phyloP scores from a whole-genome alignment of 768 basidiomycete genomes.

The Kockovaella imperatae region DNA sequence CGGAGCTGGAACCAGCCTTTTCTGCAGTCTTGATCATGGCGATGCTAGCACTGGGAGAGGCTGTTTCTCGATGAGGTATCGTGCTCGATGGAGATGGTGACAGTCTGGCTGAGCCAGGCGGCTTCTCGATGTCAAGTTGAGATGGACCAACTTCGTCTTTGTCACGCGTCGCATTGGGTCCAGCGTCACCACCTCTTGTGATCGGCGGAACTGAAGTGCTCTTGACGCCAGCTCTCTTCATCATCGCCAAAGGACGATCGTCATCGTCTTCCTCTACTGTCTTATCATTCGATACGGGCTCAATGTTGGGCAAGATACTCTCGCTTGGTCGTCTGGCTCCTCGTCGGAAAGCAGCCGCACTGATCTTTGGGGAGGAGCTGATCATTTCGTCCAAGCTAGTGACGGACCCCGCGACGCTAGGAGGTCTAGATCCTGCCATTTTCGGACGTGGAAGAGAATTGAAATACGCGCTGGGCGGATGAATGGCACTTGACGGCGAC shows the following conservation, averaged over 20 bases:
- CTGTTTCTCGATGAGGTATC: too few species aligned
- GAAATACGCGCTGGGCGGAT: conserved; percentile 6
- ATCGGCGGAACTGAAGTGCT: too few species aligned
- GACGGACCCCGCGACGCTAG: conserved; percentile 23
- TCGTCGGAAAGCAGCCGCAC: conserved; percentile 32
- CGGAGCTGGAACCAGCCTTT: too few species aligned
- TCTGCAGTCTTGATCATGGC: too few species aligned
- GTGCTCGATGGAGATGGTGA: too few species aligned
- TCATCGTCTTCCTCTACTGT: conserved; percentile 22
- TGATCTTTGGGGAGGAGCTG: conserved; percentile 12
- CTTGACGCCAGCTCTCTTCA: too few species aligned
- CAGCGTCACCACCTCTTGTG: too few species aligned
- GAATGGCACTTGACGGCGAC: background rate
- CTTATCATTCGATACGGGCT: conserved; percentile 10
- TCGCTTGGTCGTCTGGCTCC: conserved; percentile 31
- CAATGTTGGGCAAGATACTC: conserved; percentile 8
- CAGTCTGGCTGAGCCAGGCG: too few species aligned
- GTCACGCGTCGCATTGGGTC: too few species aligned
- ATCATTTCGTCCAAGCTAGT: conserved; percentile 17
- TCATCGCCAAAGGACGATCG: conserved; percentile 28
- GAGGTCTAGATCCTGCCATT: conserved; percentile 26
- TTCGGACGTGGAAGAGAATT: conserved; percentile 5
- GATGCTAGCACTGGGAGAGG: too few species aligned
- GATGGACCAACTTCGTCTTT: too few species aligned
- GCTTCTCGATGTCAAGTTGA: too few species aligned